Evolutionary conservation across 805 yeast genomes (phyloP).

Genomic region (Myxozyma udenii): DNA sequence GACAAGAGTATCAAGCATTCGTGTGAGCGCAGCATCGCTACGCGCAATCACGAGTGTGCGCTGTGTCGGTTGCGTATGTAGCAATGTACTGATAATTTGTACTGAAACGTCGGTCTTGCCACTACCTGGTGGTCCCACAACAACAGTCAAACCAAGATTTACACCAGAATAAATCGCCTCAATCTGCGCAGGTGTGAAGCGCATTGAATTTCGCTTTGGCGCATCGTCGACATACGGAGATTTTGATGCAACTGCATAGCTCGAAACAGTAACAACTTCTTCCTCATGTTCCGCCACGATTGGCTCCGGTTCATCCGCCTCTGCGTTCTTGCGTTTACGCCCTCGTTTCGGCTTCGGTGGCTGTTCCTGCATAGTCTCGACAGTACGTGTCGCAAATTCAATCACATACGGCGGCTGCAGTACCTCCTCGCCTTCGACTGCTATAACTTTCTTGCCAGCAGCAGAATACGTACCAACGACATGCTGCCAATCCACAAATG

Average conservation of each 20-base stretch:
- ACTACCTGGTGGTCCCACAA: constrained; percentile 79
- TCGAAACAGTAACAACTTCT: constrained; percentile 14
- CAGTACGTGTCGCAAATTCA: constrained; percentile 1
- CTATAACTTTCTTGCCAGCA: constrained; percentile 14
- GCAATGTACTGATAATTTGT: constrained; percentile 31
- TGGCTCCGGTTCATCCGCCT: not conserved
- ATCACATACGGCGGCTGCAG: constrained; percentile 21
- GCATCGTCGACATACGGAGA: constrained; percentile 29
- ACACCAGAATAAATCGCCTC: constrained; percentile 35
- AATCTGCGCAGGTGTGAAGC: constrained; percentile 33
- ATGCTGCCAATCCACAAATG: constrained; percentile 34
- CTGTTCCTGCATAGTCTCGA: not conserved
- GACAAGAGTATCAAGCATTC: constrained; percentile 33
- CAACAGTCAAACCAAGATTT: constrained; percentile 53
- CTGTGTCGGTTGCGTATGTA: constrained; percentile 32
- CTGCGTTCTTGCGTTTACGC: constrained; percentile 8
- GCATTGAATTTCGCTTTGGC: constrained; percentile 20
- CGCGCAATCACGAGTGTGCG: constrained; percentile 38
- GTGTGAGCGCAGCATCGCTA: constrained; percentile 32
- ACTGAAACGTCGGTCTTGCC: constrained; percentile 48
- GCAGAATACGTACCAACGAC: constrained; percentile 23
- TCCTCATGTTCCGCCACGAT: constrained; percentile 3
- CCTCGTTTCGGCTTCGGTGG: constrained; percentile 2
- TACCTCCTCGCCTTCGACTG: constrained; percentile 12
- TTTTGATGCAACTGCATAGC: constrained; percentile 12